phyloP scores from a whole-genome alignment of 257 asterid genomes.

The Coffea canephora region DNA sequence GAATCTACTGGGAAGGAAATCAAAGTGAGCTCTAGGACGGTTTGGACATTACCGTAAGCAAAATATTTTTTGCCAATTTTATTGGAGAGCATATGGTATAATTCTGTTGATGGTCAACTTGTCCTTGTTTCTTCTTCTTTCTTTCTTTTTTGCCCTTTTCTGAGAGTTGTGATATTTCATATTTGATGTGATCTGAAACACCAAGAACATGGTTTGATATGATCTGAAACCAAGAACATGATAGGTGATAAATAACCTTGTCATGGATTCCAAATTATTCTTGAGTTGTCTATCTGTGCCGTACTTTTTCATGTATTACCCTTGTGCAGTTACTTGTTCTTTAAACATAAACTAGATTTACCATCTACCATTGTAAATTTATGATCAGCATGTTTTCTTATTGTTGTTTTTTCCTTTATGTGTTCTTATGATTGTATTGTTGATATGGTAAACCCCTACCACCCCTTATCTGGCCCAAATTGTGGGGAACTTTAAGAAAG shows the following conservation, averaged over 20 bases:
- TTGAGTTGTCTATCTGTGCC: neutral
- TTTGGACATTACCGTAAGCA: slow-evolving; percentile 89
- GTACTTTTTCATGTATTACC: too few species aligned
- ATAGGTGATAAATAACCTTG: neutral
- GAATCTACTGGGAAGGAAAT: slow-evolving; percentile 29
- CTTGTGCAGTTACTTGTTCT: neutral
- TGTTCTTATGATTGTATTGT: too few species aligned
- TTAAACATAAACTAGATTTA: neutral
- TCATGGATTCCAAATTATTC: neutral
- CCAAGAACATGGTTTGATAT: neutral
- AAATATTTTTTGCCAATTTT: neutral
- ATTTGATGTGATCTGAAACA: neutral
- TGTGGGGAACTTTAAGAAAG: neutral
- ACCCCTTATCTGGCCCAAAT: too few species aligned
- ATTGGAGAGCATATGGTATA: neutral
- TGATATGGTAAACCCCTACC: too few species aligned
- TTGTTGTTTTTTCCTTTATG: too few species aligned
- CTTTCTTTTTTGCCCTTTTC: neutral
- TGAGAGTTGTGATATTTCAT: neutral
- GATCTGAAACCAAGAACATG: neutral
- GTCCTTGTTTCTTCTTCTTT: neutral
- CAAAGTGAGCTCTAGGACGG: slow-evolving; percentile 47
- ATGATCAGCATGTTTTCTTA: too few species aligned
- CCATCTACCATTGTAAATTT: too few species aligned
- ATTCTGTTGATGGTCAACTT: neutral